These are phyloP conservation scores for Akanthomyces lecanii DNA, from an alignment of 2,329 filamentous ascomycete species.

Conservation along the genomic window DNA sequence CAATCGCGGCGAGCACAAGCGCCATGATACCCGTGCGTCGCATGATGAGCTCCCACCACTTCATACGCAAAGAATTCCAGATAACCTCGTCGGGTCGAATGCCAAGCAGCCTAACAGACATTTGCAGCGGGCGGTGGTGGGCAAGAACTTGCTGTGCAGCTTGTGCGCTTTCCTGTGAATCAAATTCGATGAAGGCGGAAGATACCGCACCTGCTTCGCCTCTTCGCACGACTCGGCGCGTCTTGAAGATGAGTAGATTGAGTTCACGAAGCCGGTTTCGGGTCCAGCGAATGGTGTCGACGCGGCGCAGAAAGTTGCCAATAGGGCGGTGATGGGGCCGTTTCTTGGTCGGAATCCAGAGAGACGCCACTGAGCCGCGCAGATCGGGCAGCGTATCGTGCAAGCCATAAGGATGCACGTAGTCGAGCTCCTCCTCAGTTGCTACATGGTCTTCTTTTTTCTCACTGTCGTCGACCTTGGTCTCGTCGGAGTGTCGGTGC, in stretches of 20 bases:
- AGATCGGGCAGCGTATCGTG: constrained; percentile 35
- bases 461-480: constrained; percentile 19
- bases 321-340: constrained; percentile 69
- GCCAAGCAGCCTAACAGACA: constrained; percentile 81
- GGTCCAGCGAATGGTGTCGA: constrained; percentile 91
- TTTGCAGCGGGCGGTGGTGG: constrained; percentile 81
- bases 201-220: constrained; percentile 64
- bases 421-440: constrained; percentile 28
- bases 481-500: constrained; percentile 10
- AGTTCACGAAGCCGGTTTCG: constrained; percentile 48
- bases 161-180: constrained; percentile 77
- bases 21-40: constrained; percentile 64
- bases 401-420: constrained; percentile 36
- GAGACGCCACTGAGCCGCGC: constrained; percentile 57
- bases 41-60: constrained; percentile 80
- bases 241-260: constrained; percentile 49
- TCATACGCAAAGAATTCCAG: constrained; percentile 79
- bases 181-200: constrained; percentile 89
- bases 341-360: constrained; percentile 69
- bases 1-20: constrained; percentile 72
- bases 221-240: constrained; percentile 69
- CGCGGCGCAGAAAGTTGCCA: constrained; percentile 74
- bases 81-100: constrained; percentile 78
- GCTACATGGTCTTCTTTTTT: constrained; percentile 15
- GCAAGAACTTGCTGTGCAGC: constrained; percentile 80